Evolutionary conservation across 2,329 filamentous ascomycete species (phyloP), one percentile per base, ranked within the genome.

Genomic region (Colletotrichum spinosum): DNA sequence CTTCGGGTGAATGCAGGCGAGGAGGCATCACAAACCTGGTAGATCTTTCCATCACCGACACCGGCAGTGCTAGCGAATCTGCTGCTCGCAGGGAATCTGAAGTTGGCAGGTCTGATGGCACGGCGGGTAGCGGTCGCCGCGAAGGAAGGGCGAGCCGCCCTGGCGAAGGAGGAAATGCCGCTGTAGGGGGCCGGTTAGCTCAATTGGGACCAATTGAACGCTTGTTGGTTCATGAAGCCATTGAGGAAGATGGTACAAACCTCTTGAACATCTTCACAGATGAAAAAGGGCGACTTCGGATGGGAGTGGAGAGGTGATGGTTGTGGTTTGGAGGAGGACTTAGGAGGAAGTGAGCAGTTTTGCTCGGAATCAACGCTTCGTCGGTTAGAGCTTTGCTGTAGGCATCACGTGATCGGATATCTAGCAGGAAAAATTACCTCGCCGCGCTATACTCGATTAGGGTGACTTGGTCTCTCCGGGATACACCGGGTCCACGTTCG

Each of bases 221-320:
- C 69, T 34, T 68, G 69, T 70, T 68, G 68, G 63, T 64, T 65
- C 66, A 58, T 69, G 72, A 76, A 72, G 56, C 70, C 51, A 42
- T 68, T 78, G 56, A 68, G 71, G 65, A 68, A 73, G 68, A 69
- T 67, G 68, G 60, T 75, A 87, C 89, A 82, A 82, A 93, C 90
- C 90, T 92, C 90, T 92, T 92, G 85, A 92, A 90, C 90, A 93
- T 93, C 88, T 86, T 92, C 86, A 81, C 81, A 84, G 88, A 89
- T 88, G 86, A 86, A 83, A 82, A 83, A 87, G 86, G 87, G 86
- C 86, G 84, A 84, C 85, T 81, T 79, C 79, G 80, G 79, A 86
- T 84, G 80, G 77, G 82, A 82, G 84, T 83, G 85, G 83, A 85
- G 83, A 83, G 80, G 74, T 80, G 81, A 82, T 84, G 82, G 79